Evolutionary conservation across 1,284 basidiomycete species (phyloP).

Genomic region (Neonothopanus nambi): DNA sequence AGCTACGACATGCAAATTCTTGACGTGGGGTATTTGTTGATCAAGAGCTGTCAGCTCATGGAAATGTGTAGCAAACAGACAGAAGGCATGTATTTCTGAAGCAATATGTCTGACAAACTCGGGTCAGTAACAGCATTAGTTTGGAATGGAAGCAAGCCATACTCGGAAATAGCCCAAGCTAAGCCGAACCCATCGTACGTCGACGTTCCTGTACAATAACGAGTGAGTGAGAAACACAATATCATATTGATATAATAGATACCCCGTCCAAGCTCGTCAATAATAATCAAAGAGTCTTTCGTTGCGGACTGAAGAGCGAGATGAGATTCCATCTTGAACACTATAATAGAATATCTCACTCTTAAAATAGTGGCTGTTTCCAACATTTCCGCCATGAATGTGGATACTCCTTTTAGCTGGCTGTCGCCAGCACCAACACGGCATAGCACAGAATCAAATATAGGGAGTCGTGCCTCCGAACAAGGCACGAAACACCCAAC

Average conservation of each 20-base stretch:
- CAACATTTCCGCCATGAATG: conserved; percentile 99
- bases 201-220: conserved; percentile 73
- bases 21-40: conserved; percentile 84
- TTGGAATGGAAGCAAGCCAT: conserved; percentile 9
- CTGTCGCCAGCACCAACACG: conserved; percentile 97
- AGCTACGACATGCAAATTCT: conserved; percentile 95
- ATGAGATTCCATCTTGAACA: no score
- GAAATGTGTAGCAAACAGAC: conserved; percentile 97
- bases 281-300: conserved; percentile 93
- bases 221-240: not conserved
- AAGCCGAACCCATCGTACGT: conserved; percentile 99
- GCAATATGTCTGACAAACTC: conserved; percentile 79
- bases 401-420: conserved; percentile 96
- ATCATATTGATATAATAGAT: conserved; percentile 6
- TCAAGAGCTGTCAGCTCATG: conserved; percentile 95
- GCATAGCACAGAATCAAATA: conserved; percentile 96
- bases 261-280: conserved; percentile 97
- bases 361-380: conserved; percentile 95
- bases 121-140: not conserved
- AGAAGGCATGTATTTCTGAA: conserved; percentile 88
- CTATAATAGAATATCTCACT: conserved; percentile 41
- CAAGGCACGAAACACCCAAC: conserved; percentile 96
- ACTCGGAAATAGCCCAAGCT: conserved; percentile 99
- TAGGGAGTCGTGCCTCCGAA: conserved; percentile 79
- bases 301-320: conserved; percentile 71